Base-by-base conservation (phyloP, 805 yeast genomes). In the Cyberlindnera maclurae region DNA sequence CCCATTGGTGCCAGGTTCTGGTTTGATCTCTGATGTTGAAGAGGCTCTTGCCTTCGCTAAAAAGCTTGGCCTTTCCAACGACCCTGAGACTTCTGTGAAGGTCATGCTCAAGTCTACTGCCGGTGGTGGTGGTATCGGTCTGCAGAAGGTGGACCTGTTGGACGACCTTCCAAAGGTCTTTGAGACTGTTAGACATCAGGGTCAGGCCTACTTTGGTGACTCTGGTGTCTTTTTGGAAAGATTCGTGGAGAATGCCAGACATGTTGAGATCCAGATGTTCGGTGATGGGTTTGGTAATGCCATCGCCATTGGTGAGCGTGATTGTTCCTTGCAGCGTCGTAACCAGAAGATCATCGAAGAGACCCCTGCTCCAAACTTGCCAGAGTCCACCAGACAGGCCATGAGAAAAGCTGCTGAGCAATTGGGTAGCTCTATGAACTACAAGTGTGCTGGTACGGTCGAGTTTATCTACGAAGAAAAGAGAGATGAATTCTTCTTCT, bases 111-210 rank as follows among this genome's bases (percentile, higher is more conserved):
- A 90, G 63, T 83, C 95, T 18, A 93, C 98, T 44, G 97, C 97
- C 18, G 98, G 98, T 59, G 98, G 98, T 56, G 98, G 98, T 63
- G 98, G 98, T 64, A 90, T 90, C 55, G 98, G 98, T 47, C 68
- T 90, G 51, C 97, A 90, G 62, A 84, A 88, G 58, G 97, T 89
- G 42, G 96, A 89, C 54, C 71, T 78, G 27, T 84, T 75, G 49
- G 77, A 60, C 15, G 97, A 93, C 43, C 78, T 93, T 46, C 85
- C 78, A 63, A 67, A 82, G 45, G 94, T 89, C 12, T 90, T 87
- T 63, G 83, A 77, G 54, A 81, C 95, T 9, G 97, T 93, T 32
- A 82, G 86, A 57, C 96, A 88, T 63, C 96, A 88, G 64, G 98
- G 97, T 47, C 72, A 78, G 57, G 75, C 95, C 0, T 90, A 86